These are phyloP conservation scores for Hyaloscypha hepaticicola DNA, from an alignment of 495 filamentous ascomycete genomes.

Conservation along the genomic window DNA sequence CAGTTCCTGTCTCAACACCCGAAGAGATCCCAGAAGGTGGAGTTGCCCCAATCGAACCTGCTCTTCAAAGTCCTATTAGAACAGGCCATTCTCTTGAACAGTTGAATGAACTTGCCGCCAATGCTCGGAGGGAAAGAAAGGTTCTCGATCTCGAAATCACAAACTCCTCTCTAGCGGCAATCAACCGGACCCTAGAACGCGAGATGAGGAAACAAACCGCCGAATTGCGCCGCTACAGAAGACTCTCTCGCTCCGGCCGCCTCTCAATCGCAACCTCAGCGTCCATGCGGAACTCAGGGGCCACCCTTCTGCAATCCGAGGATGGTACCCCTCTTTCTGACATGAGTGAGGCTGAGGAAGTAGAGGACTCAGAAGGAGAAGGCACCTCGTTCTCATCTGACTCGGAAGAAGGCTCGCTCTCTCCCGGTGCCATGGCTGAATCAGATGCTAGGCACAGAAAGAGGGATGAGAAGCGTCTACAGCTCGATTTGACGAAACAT, in stretches of 20 bases:
- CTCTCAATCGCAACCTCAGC: constrained; percentile 51
- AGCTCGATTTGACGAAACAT: constrained; percentile 83
- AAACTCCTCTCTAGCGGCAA: constrained; percentile 93
- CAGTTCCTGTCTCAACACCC: constrained; percentile 34
- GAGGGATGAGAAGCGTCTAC: constrained; percentile 73
- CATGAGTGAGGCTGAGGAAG: constrained; percentile 49
- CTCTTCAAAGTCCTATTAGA: constrained; percentile 51
- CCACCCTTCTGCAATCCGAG: constrained; percentile 23
- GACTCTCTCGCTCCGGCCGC: constrained; percentile 74
- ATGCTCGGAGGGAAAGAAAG: constrained; percentile 88
- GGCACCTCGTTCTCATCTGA: constrained; percentile 24
- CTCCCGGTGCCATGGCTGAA: constrained; percentile 43
- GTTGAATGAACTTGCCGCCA: constrained; percentile 66
- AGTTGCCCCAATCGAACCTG: constrained; percentile 34
- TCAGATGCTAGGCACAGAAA: constrained; percentile 46
- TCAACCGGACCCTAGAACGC: constrained; percentile 89
- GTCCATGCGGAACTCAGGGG: constrained; percentile 22
- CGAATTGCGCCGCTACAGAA: constrained; percentile 79
- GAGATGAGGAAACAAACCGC: constrained; percentile 89
- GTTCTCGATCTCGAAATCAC: constrained; percentile 97
- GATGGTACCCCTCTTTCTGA: constrained; percentile 44
- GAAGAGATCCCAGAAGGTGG: constrained; percentile 43
- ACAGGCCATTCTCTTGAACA: constrained; percentile 47
- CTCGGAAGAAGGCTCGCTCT: constrained; percentile 45
- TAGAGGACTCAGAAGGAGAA: constrained; percentile 43